A percentile compares a stretch with the other conserved stretches of the same genome.
phyloP scores from a whole-genome alignment of 257 asterid genomes.

The Anisodus tanguticus region DNA sequence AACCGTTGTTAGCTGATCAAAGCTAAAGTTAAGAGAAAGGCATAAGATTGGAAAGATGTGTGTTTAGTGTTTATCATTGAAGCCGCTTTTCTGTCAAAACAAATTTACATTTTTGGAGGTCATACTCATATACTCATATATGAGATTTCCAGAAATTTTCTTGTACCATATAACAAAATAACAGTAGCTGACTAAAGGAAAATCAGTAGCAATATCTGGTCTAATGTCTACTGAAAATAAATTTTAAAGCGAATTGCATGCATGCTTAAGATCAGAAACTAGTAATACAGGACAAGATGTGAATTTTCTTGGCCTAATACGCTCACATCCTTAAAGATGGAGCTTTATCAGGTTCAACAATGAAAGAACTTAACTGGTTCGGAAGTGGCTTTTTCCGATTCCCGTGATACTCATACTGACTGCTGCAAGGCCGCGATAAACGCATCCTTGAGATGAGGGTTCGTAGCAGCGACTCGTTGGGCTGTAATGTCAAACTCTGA shows the following conservation, averaged over 20 bases:
- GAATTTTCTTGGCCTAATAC: neutral
- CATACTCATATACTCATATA: no score
- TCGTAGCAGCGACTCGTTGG: slow-evolving; percentile 79
- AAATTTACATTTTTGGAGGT: no score
- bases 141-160: no score
- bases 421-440: slow-evolving; percentile 63
- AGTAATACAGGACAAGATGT: neutral
- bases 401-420: slow-evolving; percentile 43
- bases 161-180: neutral
- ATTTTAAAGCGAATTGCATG: no score
- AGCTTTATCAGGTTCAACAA: neutral
- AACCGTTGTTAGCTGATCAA: no score
- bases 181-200: neutral
- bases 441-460: slow-evolving; percentile 65
- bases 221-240: neutral
- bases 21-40: no score
- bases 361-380: slow-evolving; percentile 22
- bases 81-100: no score
- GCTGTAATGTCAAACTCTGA: slow-evolving; percentile 69
- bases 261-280: no score
- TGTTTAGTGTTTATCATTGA: no score
- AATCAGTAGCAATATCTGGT: neutral
- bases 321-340: slow-evolving; percentile 23
- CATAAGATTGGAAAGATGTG: no score
- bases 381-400: neutral